phyloP scores from a whole-genome alignment of 2,329 filamentous ascomycete genomes.

The Fusarium tupiense region DNA sequence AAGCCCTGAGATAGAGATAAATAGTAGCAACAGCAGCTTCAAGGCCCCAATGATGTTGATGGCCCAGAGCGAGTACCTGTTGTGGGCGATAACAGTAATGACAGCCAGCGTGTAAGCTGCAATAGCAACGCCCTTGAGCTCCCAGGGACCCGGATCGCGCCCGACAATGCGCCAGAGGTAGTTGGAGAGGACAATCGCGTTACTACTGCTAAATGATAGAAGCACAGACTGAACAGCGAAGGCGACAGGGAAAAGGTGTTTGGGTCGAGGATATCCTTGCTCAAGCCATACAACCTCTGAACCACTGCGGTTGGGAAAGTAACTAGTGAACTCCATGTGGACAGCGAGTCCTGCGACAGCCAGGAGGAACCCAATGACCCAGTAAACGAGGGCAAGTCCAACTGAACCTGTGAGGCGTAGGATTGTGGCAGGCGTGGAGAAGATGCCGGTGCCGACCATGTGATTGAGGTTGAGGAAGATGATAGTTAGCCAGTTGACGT shows the following conservation, averaged over 20 bases:
- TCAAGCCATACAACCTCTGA: slow-evolving; percentile 75
- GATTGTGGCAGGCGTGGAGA: slow-evolving; percentile 66
- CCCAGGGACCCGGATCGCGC: slow-evolving; percentile 64
- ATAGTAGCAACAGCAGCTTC: slow-evolving; percentile 69
- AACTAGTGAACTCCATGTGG: slow-evolving; percentile 71
- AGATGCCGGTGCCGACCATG: slow-evolving; percentile 72
- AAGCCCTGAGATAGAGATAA: slow-evolving; percentile 68
- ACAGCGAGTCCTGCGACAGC: slow-evolving; percentile 64
- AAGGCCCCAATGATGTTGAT: slow-evolving; percentile 66
- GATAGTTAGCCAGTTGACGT: slow-evolving; percentile 65
- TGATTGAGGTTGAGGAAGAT: slow-evolving; percentile 69
- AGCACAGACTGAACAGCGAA: slow-evolving; percentile 72
- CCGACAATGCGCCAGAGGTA: slow-evolving; percentile 70
- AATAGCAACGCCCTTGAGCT: slow-evolving; percentile 72
- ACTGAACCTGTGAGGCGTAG: slow-evolving; percentile 68
- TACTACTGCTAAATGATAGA: slow-evolving; percentile 72
- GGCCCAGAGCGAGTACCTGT: slow-evolving; percentile 64
- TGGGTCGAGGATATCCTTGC: slow-evolving; percentile 72
- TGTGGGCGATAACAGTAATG: slow-evolving; percentile 64
- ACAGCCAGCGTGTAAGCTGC: slow-evolving; percentile 69
- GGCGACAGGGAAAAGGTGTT: slow-evolving; percentile 70
- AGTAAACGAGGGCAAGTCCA: slow-evolving; percentile 70
- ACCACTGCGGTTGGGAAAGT: slow-evolving; percentile 73
- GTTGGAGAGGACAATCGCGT: slow-evolving; percentile 67
- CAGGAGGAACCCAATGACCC: slow-evolving; percentile 70